Evolutionary conservation across 2,329 filamentous ascomycete genomes (phyloP).

Genomic region (Sphaceloma murrayae): DNA sequence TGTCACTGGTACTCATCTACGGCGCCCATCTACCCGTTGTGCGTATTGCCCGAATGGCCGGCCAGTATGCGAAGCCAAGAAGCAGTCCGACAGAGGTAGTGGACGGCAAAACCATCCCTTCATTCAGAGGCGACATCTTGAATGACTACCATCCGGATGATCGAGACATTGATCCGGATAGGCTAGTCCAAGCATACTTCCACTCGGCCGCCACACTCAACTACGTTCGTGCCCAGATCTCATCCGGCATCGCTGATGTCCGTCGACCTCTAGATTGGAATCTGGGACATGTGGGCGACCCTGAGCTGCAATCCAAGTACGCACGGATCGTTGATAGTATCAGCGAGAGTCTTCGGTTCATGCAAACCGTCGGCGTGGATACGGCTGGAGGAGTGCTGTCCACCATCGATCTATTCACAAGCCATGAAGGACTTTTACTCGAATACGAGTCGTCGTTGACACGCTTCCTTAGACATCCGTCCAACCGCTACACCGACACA

Average conservation of each 20-base stretch:
- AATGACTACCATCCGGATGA: conserved; percentile 77
- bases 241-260: conserved; percentile 84
- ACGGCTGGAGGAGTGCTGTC: conserved; percentile 66
- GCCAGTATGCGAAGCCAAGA: conserved; percentile 92
- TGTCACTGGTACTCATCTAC: conserved; percentile 94
- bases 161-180: conserved; percentile 67
- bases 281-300: conserved; percentile 80
- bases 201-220: conserved; percentile 92
- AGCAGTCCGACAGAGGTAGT: conserved; percentile 79
- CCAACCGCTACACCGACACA: conserved; percentile 31
- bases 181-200: conserved; percentile 87
- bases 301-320: conserved; percentile 77
- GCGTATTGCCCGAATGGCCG: conserved; percentile 89
- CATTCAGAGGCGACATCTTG: conserved; percentile 90
- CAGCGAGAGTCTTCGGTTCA: conserved; percentile 84
- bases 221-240: conserved; percentile 74
- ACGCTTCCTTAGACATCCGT: conserved; percentile 58
- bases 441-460: conserved; percentile 91
- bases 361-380: conserved; percentile 85
- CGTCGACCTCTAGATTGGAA: conserved; percentile 93
- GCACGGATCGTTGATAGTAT: conserved; percentile 74
- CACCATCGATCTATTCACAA: conserved; percentile 90
- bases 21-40: conserved; percentile 74
- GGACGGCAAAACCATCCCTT: conserved; percentile 70
- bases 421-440: conserved; percentile 85